Base-by-base conservation (phyloP, 2,329 filamentous ascomycete genomes). In the Ceratocystis albifundus region DNA sequence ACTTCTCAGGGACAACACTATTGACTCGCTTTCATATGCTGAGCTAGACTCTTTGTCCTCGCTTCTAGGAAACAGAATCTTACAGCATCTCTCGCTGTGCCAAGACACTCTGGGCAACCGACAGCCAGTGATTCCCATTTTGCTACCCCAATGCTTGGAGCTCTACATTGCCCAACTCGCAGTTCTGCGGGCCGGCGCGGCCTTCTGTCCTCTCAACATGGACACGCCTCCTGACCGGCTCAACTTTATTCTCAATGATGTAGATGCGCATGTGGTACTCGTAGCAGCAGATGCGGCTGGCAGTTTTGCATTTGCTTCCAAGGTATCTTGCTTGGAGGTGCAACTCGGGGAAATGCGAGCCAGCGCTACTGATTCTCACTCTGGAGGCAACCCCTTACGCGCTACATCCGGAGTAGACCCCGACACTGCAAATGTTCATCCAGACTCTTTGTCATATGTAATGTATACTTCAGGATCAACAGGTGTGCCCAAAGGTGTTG, bases 391-490 rank as follows among this genome's bases (percentile, higher is more conserved):
- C 48, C 28, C 48, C 25, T 4, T 1, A 53, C 3, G 20, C 5
- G 12, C 48, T 8, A 25, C 10, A 28, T 2, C 5, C n/a, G 12
- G 7, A n/a, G 2, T 12, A 48, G 5, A 20, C 15, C 10, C 55
- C 12, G 45, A 6, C 41, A 4, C 28, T 59, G 22, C 15, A 15
- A 7, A 12, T 10, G 65, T 45, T 6, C 10, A 50, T 12, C 32
- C 75, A 0, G 71, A 76, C 1, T 76, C 81, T 68, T 74, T 92
- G 28, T 90, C 92, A 28, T 96, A 96, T 77, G 84, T 96, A 68
- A 91, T 96, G 85, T 96, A 96, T 74, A 96, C 92, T 0, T 95
- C 90, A 59, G 91, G 91, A 2, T 95, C 90, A 4, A 96, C 91
- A 0, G 92, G 92, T 12, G 84, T 86, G 3, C 92, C 92, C 0